Evolutionary conservation across 148 eudicot species (phyloP), one percentile per base, ranked within the genome.

Genomic region (Rhododendron williamsianum): DNA sequence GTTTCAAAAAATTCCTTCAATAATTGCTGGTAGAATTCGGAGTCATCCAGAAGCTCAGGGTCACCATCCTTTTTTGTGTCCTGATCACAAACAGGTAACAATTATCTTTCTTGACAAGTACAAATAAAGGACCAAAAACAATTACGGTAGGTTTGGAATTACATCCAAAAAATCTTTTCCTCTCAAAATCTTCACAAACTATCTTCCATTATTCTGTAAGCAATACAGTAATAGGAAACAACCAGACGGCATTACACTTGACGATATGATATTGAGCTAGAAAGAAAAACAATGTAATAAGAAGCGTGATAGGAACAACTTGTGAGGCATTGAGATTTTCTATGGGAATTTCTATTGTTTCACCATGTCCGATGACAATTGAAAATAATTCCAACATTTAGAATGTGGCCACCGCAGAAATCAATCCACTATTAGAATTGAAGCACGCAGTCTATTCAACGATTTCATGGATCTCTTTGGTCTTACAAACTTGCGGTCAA

Each of bases 1-100:
- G 98, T 89, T 91, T 93, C 97, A 84, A 96, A 91, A 85, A 96
- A 96, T 85, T 96, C 99, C 87, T 93, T 96, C 86, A 96, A 87
- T 82, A 96, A 88, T 78, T 95, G 98, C 87, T 94, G 98, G 83
- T 96, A 94, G 58, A 96, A 96, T 18, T 93, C 98, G 4, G 94
- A 89, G 90, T 96, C 99, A 82, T 94, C 95, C 84, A 96, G 85
- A 81, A 96, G 92, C 85, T 96, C 98, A 48, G 99, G 98, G 83
- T 96, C 98, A 86, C 98, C 99, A 82, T 93, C 91, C 35, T 81
- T 87, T 73, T 86, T 85, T 13, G 69, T 3, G 11, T 85, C 92
- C 95, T 93, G 92, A 80, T 23, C n/a, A 81, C 16, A 81, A 73
- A 2, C 13, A 71, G 16, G 60, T n/a, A 71, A 27, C 12, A 45